A percentile compares a stretch with the other conserved stretches of the same genome.
Conservation (phyloP, 148 eudicot species). For the Spergularia marina region DNA sequence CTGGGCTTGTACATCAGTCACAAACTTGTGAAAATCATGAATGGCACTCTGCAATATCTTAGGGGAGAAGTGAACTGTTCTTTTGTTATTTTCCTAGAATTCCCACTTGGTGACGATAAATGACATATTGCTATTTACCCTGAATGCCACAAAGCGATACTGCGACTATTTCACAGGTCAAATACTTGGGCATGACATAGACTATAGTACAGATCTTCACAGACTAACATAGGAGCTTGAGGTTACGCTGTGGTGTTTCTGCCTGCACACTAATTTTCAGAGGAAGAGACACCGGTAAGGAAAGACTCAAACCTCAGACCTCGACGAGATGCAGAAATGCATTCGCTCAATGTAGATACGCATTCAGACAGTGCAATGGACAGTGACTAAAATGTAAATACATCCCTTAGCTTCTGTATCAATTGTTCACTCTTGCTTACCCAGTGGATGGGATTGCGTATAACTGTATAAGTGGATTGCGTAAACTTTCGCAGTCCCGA, state of each 20-base stretch:
- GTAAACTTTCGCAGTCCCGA: too few species aligned
- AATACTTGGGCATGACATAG: not conserved
- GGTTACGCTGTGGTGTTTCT: not conserved
- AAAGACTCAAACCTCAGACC: not conserved
- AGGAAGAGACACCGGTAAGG: not conserved
- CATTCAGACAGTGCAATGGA: not conserved
- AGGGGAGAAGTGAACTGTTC: conserved; percentile 65
- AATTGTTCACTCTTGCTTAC: not conserved
- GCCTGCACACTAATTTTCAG: not conserved
- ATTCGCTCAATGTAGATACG: not conserved
- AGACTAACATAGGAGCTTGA: not conserved
- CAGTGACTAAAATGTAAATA: conserved; percentile 1
- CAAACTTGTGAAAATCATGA: conserved; percentile 74
- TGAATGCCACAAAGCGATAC: not conserved
- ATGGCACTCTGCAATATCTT: conserved; percentile 76
- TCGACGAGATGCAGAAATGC: not conserved
- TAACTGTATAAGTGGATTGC: too few species aligned
- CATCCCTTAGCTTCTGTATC: not conserved
- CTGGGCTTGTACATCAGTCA: conserved; percentile 77
- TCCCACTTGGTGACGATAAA: conserved; percentile 46
- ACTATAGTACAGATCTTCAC: not conserved
- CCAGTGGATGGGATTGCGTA: too few species aligned
- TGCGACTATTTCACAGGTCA: not conserved
- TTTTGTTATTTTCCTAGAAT: conserved; percentile 61
- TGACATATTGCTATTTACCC: not conserved